A percentile compares a stretch with the other conserved stretches of the same genome.
These are phyloP conservation scores for Bruguiera hainesii DNA, from an alignment of 441 rosid genomes.

Conservation along the genomic window DNA sequence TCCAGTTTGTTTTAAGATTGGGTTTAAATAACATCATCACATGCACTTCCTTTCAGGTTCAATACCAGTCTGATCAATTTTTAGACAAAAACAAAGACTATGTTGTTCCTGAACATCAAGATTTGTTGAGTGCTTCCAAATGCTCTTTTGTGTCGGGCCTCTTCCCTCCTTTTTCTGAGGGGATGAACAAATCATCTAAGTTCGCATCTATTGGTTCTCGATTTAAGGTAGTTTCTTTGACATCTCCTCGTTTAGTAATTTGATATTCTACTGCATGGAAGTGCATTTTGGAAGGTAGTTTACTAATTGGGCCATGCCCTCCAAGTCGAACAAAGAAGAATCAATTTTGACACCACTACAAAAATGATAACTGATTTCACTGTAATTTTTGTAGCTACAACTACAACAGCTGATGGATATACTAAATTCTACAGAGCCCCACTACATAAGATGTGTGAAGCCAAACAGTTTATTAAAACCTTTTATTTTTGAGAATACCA, in stretches of 20 bases:
- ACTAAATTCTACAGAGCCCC: constrained; percentile 77
- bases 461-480: constrained; percentile 76
- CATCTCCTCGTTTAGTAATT: constrained; percentile 9
- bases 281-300: constrained; percentile 5
- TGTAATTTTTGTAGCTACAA: constrained; percentile 68
- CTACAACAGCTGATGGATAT: constrained; percentile 85
- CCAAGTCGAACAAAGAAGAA: constrained; percentile 6
- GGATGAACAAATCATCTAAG: constrained; percentile 69
- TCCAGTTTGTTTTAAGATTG: neutral
- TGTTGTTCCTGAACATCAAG: constrained; percentile 86
- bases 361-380: constrained; percentile 23
- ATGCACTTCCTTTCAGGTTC: constrained; percentile 53
- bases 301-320: constrained; percentile 17
- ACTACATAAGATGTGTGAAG: constrained; percentile 95
- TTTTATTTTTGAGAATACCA: constrained; percentile 54
- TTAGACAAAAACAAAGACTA: constrained; percentile 94
- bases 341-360: neutral
- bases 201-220: constrained; percentile 85
- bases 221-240: constrained; percentile 60
- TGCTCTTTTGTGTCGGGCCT: constrained; percentile 75
- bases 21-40: constrained; percentile 3
- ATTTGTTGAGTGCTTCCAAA: constrained; percentile 81
- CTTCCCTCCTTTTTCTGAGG: constrained; percentile 61
- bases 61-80: constrained; percentile 80
- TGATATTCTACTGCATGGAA: constrained; percentile 11